phyloP scores from a whole-genome alignment of 2,329 filamentous ascomycete species.

The Cryphonectria carpinicola region DNA sequence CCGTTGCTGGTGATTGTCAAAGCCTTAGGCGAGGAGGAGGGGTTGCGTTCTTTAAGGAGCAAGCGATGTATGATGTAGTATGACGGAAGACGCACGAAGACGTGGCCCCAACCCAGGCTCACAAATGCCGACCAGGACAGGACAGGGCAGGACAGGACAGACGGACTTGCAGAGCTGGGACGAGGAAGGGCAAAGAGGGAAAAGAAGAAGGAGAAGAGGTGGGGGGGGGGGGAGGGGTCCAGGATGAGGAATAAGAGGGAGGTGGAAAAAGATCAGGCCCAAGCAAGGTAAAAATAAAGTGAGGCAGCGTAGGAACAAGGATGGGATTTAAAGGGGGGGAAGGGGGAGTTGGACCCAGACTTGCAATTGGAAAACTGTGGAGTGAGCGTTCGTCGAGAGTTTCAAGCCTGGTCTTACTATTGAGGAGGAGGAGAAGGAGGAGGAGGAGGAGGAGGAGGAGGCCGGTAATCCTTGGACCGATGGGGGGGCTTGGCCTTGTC shows the following conservation, averaged over 20 bases:
- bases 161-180: neutral
- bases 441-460: neutral
- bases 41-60: neutral
- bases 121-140: neutral
- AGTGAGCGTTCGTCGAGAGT: constrained; percentile 14
- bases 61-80: constrained; percentile 8
- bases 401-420: constrained; percentile 15
- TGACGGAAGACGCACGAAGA: constrained; percentile 11
- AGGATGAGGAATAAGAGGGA: neutral
- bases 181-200: neutral
- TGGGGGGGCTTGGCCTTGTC: constrained; percentile 2
- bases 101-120: neutral
- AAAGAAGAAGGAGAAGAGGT: neutral
- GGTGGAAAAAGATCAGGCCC: neutral
- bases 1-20: neutral
- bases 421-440: no score
- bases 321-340: neutral
- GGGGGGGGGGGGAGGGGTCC: neutral
- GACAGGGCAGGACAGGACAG: neutral
- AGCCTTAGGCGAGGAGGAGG: constrained; percentile 3
- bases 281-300: constrained; percentile 16
- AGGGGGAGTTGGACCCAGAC: neutral
- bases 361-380: neutral
- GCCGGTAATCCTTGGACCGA: constrained; percentile 12
- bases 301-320: constrained; percentile 18